Evolutionary conservation across 805 yeast genomes (phyloP).

Genomic region (Scheffersomyces coipomensis): DNA sequence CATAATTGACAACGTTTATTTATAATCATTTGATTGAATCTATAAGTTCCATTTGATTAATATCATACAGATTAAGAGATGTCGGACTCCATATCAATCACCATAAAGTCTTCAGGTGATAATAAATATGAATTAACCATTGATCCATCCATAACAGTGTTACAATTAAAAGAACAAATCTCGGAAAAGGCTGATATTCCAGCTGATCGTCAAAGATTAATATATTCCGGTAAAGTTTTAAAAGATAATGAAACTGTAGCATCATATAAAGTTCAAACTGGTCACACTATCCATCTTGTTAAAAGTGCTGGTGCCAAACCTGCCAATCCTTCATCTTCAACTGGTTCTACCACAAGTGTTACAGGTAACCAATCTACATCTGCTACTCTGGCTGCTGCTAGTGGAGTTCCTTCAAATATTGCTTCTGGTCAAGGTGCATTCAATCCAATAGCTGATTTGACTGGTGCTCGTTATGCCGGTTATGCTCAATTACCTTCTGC

Average conservation of each 20-base stretch:
- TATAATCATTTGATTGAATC: no score
- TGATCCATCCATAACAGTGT: conserved; percentile 53
- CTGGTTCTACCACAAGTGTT: conserved; percentile 17
- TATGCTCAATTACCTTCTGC: conserved; percentile 83
- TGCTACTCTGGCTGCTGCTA: conserved; percentile 12
- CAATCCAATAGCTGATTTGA: conserved; percentile 87
- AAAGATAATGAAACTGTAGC: conserved; percentile 78
- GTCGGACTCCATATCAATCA: conserved; percentile 21
- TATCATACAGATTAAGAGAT: no score
- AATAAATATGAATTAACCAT: conserved; percentile 70
- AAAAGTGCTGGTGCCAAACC: conserved; percentile 61
- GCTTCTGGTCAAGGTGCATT: conserved; percentile 87
- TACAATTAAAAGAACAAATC: conserved; percentile 66
- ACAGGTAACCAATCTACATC: conserved; percentile 14
- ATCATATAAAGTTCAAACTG: conserved; percentile 77
- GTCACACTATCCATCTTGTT: conserved; percentile 87
- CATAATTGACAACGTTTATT: no score
- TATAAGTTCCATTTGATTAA: no score
- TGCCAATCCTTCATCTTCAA: conserved; percentile 20
- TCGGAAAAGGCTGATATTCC: conserved; percentile 64
- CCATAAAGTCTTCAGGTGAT: conserved; percentile 63
- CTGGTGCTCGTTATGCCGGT: conserved; percentile 96
- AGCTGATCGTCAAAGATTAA: conserved; percentile 78
- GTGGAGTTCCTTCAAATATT: conserved; percentile 69
- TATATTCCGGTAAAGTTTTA: conserved; percentile 90